Conservation (phyloP, 2,329 filamentous ascomycete genomes). For the Geosmithia flava region DNA sequence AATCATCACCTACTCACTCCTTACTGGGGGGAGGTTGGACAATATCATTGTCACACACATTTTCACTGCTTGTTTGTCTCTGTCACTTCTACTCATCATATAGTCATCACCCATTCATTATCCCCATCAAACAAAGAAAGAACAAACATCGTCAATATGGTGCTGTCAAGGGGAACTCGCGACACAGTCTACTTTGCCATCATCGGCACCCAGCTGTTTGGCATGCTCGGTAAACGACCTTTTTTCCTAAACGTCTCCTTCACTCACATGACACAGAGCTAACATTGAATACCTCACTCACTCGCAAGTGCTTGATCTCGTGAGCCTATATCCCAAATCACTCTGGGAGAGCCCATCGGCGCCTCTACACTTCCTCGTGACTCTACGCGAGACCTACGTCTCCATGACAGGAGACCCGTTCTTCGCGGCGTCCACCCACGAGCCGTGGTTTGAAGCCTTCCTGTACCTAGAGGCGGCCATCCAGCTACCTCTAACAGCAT, state of each 20-base stretch:
- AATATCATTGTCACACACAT: too few relatives aligned
- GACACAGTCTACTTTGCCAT: conserved; percentile 22
- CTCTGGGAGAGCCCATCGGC: conserved; percentile 27
- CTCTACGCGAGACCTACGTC: conserved; percentile 33
- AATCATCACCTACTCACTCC: too few relatives aligned
- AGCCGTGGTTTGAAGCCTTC: conserved; percentile 38
- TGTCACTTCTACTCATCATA: too few relatives aligned
- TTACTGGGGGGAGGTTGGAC: too few relatives aligned
- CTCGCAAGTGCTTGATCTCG: conserved; percentile 36
- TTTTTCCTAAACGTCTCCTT: not conserved
- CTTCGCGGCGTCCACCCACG: conserved; percentile 22
- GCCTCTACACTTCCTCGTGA: conserved; percentile 34
- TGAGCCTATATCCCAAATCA: conserved; percentile 35
- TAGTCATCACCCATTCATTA: not conserved
- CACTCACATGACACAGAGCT: not conserved
- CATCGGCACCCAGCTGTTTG: conserved; percentile 17
- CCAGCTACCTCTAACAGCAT: conserved; percentile 36
- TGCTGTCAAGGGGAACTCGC: not conserved
- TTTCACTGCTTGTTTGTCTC: not conserved
- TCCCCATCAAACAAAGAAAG: not conserved
- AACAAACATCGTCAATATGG: not conserved
- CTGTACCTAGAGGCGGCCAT: conserved; percentile 35
- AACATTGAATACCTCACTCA: not conserved
- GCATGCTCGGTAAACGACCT: conserved; percentile 20
- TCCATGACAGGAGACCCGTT: conserved; percentile 39